Conservation (phyloP, 2,329 filamentous ascomycete species). For the Sphaerulina musiva region DNA sequence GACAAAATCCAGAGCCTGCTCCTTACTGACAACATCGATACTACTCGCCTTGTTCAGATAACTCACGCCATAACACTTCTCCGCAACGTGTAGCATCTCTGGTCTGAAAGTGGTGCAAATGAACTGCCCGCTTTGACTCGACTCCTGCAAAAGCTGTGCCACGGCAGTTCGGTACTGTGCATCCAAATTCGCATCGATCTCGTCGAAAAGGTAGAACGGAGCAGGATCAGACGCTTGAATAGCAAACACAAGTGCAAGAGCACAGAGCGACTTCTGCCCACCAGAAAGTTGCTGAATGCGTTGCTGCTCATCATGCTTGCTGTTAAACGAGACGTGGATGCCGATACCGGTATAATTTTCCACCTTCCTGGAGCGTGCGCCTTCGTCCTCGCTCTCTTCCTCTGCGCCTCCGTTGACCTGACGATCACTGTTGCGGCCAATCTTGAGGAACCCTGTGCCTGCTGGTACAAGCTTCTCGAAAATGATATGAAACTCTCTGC, state of each 20-base stretch:
- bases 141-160: constrained; percentile 70
- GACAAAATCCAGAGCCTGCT: constrained; percentile 88
- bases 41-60: constrained; percentile 88
- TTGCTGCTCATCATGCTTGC: constrained; percentile 95
- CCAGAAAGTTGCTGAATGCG: constrained; percentile 94
- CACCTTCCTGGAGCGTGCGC: constrained; percentile 45
- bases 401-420: constrained; percentile 48
- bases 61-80: constrained; percentile 95
- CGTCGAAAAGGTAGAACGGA: constrained; percentile 98
- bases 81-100: constrained; percentile 89
- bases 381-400: constrained; percentile 51
- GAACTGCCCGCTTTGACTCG: constrained; percentile 60
- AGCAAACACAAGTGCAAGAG: constrained; percentile 96
- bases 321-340: constrained; percentile 97
- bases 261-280: constrained; percentile 92
- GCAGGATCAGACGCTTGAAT: constrained; percentile 96
- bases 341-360: constrained; percentile 96
- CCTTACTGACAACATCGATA: constrained; percentile 80
- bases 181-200: constrained; percentile 96
- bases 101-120: constrained; percentile 98
- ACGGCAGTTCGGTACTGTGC: constrained; percentile 97
- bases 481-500: constrained; percentile 82
- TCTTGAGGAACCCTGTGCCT: constrained; percentile 82
- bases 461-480: constrained; percentile 94
- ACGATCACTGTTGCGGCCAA: constrained; percentile 80